Percentiles rank a stretch among this genome's conserved stretches.
Evolutionary conservation across 768 basidiomycete species (phyloP).

Genomic region (Trametes punicea): DNA sequence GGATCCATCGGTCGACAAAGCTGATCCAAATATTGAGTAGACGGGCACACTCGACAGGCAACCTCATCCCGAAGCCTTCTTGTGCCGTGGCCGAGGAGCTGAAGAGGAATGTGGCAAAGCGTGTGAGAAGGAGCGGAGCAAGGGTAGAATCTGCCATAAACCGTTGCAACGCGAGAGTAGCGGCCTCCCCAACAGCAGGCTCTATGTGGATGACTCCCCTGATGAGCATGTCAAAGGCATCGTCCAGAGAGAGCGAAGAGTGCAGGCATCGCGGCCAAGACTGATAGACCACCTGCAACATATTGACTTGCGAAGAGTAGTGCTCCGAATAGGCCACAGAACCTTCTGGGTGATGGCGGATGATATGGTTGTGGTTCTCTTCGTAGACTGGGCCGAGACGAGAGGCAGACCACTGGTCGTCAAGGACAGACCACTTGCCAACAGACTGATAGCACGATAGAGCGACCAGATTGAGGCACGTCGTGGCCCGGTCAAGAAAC

Average conservation of each 20-base stretch:
- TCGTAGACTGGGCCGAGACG: conserved; percentile 60
- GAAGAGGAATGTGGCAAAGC: conserved; percentile 72
- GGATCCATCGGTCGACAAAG: conserved; percentile 68
- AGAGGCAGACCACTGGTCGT: conserved; percentile 75
- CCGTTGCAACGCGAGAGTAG: conserved; percentile 64
- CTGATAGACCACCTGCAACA: conserved; percentile 75
- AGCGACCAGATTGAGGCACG: conserved; percentile 55
- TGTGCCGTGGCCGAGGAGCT: conserved; percentile 58
- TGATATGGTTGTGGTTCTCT: conserved; percentile 63
- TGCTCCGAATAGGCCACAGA: conserved; percentile 64
- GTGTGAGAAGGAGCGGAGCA: conserved; percentile 55
- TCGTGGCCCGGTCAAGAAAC: conserved; percentile 64
- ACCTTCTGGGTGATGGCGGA: conserved; percentile 66
- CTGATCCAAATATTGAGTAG: conserved; percentile 72
- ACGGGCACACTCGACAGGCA: conserved; percentile 64
- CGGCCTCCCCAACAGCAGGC: conserved; percentile 64
- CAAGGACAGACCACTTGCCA: conserved; percentile 77
- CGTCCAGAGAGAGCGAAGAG: conserved; percentile 46
- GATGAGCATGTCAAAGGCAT: conserved; percentile 75
- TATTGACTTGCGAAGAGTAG: conserved; percentile 57
- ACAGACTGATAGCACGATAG: conserved; percentile 58
- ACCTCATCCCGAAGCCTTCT: conserved; percentile 59
- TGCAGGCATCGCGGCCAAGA: conserved; percentile 83
- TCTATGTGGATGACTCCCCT: conserved; percentile 85
- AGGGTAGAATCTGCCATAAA: conserved; percentile 62